Base-by-base conservation (phyloP, 371 early-diverging fungal species). In the Haplosporangium sp. region DNA sequence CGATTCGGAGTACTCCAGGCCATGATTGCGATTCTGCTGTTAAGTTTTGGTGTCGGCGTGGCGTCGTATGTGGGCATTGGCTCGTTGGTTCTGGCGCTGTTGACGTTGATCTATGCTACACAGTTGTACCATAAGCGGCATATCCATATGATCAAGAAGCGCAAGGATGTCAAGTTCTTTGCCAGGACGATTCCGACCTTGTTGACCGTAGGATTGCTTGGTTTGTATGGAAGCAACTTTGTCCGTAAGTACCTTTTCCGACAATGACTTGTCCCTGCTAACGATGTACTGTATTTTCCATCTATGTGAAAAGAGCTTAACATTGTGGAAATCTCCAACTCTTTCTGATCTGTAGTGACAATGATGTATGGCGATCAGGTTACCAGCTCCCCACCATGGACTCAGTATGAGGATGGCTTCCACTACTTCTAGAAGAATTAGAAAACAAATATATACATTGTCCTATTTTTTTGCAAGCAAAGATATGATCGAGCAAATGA, bases 51-150 rank as follows among this genome's bases (percentile, higher is more conserved):
- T 14, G 55, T 54, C 11, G 74, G 68, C 0, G 18, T 60, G 1
- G 64, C 74, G 6, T 20, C 63, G 23, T 69, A 53, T 20, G 21
- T 74, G 11, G 75, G 69, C 5, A 61, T 64, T 0, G 69, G 61
- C 2, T n/a, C 65, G 0, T 51, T 74, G 47, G 12, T 69, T 14
- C 21, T 74, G 57, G 46, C 75, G 8, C 11, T 64, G 62, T 23
- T 69, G 54, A 74, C 75, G 12, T n/a, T 74, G 57, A 48, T 68
- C 54, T 74, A 74, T 61, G 69, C 36, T 8, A 74, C 75, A 9
- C 59, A 60, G 2, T 41, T 69, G 53, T 74, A 64, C 55, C 75
- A 74, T 52, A 69, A 60, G 52, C 60, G 75, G 13, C 75, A 74
- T 23, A 36, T 74, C 61, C 53, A 40, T 36, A 50, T 74, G 65